Base-by-base conservation (phyloP, 768 basidiomycete genomes). In the Mrakia frigida region DNA sequence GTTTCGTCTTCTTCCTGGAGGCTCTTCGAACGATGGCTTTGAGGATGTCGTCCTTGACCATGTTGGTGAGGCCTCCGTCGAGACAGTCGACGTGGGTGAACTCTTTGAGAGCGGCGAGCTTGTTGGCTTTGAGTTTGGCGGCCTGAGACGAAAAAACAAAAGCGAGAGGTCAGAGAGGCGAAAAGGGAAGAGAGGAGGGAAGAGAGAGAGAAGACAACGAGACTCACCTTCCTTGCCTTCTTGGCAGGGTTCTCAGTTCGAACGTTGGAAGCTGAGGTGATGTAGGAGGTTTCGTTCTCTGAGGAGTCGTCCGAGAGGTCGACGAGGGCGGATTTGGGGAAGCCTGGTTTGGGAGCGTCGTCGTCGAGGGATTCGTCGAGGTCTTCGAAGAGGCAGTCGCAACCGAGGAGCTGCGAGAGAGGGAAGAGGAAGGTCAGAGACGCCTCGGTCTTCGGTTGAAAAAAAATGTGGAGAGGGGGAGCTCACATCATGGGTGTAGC, bases 11-110 rank as follows among this genome's bases (percentile, higher is more conserved):
- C 23, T 31, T 14, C 52, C 59, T 53, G 33, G 28, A 72, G 11
- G 50, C 31, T n/a, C 11, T 39, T 16, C 16, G 21, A 33, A 72
- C 46, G 28, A 63, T 61, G n/a, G 59, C 59, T 31, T 60, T 23
- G 28, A 75, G 69, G 7, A 75, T 33, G n/a, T n/a, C 39, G 43
- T 78, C 77, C 41, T 73, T n/a, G 33, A 78, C 41, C 28, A 43
- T 28, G 41, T 6, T 18, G 21, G 53, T 53, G 1, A 23, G 11
- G 3, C 46, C 63, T 7, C 37, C 73, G 43, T 25, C 92, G 28
- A 91, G 83, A 81, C 92, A 92, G 81, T 93, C 88, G 82, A 93
- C 87, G 81, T 96, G 94, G 33, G 87, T 90, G 93, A 93, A 96
- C 80, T 92, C 88, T 61, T 80, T 82, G 43, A 96, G 86, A 6